phyloP scores from a whole-genome alignment of 768 basidiomycete genomes.

The Trichaptum fuscoviolaceum region DNA sequence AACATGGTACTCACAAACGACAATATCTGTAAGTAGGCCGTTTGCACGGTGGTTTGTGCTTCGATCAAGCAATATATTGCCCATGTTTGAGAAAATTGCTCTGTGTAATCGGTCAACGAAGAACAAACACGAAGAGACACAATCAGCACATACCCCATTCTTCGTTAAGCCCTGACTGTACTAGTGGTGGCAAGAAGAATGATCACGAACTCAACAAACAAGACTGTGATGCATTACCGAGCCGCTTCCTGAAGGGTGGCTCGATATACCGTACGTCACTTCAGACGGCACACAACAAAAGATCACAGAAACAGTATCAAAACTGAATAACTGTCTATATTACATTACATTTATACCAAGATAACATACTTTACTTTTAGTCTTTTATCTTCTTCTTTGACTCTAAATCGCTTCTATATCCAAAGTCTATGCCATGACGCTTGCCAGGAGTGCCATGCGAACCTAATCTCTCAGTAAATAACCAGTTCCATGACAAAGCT shows the following conservation, averaged over 20 bases:
- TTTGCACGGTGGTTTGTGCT: not conserved
- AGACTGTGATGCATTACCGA: not conserved
- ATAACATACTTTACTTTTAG: not conserved
- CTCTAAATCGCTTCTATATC: not conserved
- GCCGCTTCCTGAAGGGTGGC: not conserved
- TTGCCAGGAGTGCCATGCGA: constrained; percentile 75
- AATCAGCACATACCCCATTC: not conserved
- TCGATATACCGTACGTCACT: not conserved
- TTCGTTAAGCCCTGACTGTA: not conserved
- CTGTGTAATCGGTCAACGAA: not conserved
- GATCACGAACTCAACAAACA: no score
- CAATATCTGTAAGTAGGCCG: not conserved
- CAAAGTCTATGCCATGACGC: constrained; percentile 41
- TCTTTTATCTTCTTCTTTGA: not conserved
- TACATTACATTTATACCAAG: not conserved
- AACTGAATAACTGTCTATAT: not conserved
- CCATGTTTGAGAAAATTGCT: not conserved
- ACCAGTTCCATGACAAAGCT: not conserved
- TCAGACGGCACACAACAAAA: not conserved
- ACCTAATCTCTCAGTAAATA: constrained; percentile 35
- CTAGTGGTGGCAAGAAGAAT: no score
- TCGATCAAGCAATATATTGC: not conserved
- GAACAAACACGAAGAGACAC: not conserved
- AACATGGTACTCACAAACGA: not conserved
- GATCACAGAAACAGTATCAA: not conserved